Percentiles rank a stretch among this genome's conserved stretches.
phyloP scores from a whole-genome alignment of 2,329 filamentous ascomycete species.

The Zalaria sp. region DNA sequence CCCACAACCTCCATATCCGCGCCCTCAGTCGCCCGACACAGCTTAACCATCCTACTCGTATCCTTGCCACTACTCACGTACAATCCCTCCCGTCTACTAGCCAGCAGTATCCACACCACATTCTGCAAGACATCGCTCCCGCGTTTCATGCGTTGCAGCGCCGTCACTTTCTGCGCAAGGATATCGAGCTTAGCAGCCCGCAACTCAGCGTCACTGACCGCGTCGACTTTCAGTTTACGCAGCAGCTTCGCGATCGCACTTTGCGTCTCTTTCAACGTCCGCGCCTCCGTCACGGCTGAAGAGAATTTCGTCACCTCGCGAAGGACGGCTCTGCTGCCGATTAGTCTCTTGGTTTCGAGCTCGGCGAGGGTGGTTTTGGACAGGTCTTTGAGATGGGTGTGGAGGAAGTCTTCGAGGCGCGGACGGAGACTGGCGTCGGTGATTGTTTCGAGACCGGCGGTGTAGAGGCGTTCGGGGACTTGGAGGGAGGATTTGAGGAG shows the following conservation, averaged over 20 bases:
- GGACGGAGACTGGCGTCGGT: slow-evolving; percentile 10
- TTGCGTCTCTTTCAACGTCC: slow-evolving; percentile 11
- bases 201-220: slow-evolving; percentile 8
- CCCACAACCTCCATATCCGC: slow-evolving; percentile 9
- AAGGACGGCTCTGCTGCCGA: slow-evolving; percentile 8
- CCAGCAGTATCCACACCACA: slow-evolving; percentile 18
- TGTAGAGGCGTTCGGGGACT: slow-evolving; percentile 14
- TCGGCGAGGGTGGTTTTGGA: slow-evolving; percentile 11
- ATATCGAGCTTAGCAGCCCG: slow-evolving; percentile 8
- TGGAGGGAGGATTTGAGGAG: slow-evolving; percentile 11
- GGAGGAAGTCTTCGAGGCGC: slow-evolving; percentile 7
- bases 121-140: slow-evolving; percentile 19
- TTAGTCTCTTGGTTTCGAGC: slow-evolving; percentile 7
- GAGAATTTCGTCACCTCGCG: slow-evolving; percentile 15
- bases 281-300: slow-evolving; percentile 9
- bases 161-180: slow-evolving; percentile 10
- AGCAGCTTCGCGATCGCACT: slow-evolving; percentile 11
- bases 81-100: slow-evolving; percentile 9
- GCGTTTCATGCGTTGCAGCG: slow-evolving; percentile 13
- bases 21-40: slow-evolving; percentile 8
- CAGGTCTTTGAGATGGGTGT: slow-evolving; percentile 12
- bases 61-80: slow-evolving; percentile 21
- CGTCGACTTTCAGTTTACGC: slow-evolving; percentile 13
- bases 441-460: slow-evolving; percentile 11
- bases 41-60: slow-evolving; percentile 20